Base-by-base conservation (phyloP, 73 alveolate species). In the Breviolum minutum region DNA sequence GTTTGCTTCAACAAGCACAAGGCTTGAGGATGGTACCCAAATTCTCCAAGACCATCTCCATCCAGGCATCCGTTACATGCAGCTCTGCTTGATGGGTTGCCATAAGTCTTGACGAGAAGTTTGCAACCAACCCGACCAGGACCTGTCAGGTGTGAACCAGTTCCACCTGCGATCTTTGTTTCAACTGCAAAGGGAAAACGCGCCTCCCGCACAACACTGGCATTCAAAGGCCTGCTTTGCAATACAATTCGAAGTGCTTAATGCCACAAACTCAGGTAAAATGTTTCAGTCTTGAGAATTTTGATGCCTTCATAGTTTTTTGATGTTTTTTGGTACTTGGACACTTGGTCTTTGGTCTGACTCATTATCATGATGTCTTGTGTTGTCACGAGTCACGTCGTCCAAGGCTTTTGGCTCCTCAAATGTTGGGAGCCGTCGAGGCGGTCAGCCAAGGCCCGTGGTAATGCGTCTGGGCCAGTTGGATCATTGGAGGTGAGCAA, bases 381-480 rank as follows among this genome's bases (percentile, higher is more conserved):
- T 40, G 5, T n/a, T n/a, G n/a, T n/a, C n/a, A n/a, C n/a, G n/a
- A n/a, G 54, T 40, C 54, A 40, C 54, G 54, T 40, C n/a, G n/a
- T n/a, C n/a, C 54, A 40, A 40, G 54, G 54, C 54, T 40, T 40
- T 40, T 40, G 30, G 48, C 76, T 61, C 97, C 97, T 69, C 76
- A 90, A 20, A 17, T 60, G 85, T 20, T 63, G 88, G n/a, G 76
- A 90, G 69, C 97, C 97, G 14, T 90, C 97, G 12, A 90, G 97
- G 97, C 97, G 97, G n/a, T 90, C 97, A 32, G 97, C 97, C 54
- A 90, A 61, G 26, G 97, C 97, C 60, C 97, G 54, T 27, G 97
- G 97, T 87, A 90, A 29, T 6, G 88, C 70, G 22, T 61, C 68
- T 8, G 88, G 97, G 64, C 97, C 97, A 24, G 88, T 87, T 20